A percentile compares a stretch with the other conserved stretches of the same genome.
phyloP scores from a whole-genome alignment of 352 stramenopile species.

The Phytophthora chlamydospora region DNA sequence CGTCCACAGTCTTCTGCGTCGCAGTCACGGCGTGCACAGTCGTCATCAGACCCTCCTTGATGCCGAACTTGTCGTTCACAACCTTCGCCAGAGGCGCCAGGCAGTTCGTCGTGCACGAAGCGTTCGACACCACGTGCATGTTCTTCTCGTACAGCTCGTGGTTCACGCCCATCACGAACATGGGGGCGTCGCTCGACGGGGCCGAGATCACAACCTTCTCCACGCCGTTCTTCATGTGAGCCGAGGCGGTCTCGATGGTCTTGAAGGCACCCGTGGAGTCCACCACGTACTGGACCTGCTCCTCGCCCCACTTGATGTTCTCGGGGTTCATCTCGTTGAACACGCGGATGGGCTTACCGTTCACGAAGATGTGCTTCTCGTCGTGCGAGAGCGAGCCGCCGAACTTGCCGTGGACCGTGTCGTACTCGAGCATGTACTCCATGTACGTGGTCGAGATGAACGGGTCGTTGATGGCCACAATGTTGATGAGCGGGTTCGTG shows the following conservation, averaged over 20 bases:
- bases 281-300: conserved; percentile 95
- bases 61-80: conserved; percentile 98
- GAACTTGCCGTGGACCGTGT: conserved; percentile 94
- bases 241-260: conserved; percentile 90
- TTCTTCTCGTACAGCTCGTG: conserved; percentile 93
- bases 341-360: conserved; percentile 94
- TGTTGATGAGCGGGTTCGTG: conserved; percentile 87
- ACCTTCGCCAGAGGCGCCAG: conserved; percentile 98
- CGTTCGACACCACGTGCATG: conserved; percentile 98
- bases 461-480: conserved; percentile 95
- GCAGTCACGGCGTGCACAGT: conserved; percentile 99
- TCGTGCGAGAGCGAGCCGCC: conserved; percentile 86
- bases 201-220: conserved; percentile 98
- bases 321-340: conserved; percentile 94
- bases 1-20: conserved; percentile 98
- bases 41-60: conserved; percentile 98
- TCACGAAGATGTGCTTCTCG: conserved; percentile 90
- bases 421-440: conserved; percentile 94
- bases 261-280: conserved; percentile 88
- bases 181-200: conserved; percentile 97
- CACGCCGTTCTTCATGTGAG: conserved; percentile 93
- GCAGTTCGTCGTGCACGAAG: conserved; percentile 99
- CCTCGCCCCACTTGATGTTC: conserved; percentile 93
- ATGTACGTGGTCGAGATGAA: conserved; percentile 98
- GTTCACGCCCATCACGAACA: conserved; percentile 99